phyloP scores from a whole-genome alignment of 352 stramenopile species.

The Globisporangium solare region DNA sequence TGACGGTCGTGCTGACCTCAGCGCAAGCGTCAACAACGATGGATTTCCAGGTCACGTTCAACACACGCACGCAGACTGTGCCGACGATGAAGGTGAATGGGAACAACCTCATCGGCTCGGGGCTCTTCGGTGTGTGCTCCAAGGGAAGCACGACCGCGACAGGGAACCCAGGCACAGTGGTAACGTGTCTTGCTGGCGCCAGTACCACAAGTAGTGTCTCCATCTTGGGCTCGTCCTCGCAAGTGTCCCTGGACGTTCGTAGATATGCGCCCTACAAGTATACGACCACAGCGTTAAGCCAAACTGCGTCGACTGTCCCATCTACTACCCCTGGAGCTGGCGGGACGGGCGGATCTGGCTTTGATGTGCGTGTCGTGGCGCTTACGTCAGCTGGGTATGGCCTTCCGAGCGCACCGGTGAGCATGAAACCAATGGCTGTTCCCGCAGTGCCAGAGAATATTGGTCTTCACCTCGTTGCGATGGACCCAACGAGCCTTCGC shows the following conservation, averaged over 20 bases:
- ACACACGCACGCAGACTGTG: constrained; percentile 31
- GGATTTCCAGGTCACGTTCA: constrained; percentile 60
- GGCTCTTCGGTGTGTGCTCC: constrained; percentile 45
- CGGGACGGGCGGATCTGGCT: constrained; percentile 36
- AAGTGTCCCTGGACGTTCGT: constrained; percentile 44
- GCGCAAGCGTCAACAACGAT: constrained; percentile 17
- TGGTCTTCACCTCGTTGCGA: constrained; percentile 75
- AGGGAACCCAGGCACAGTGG: constrained; percentile 29
- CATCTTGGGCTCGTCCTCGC: constrained; percentile 27
- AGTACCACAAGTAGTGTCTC: constrained; percentile 30
- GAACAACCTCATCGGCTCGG: constrained; percentile 29
- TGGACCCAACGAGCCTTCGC: constrained; percentile 52
- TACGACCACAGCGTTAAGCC: constrained; percentile 42
- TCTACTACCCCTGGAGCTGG: constrained; percentile 33
- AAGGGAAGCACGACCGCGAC: constrained; percentile 22
- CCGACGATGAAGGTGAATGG: constrained; percentile 30
- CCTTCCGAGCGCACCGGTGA: constrained; percentile 38
- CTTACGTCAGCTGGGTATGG: constrained; percentile 64
- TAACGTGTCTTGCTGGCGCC: constrained; percentile 44
- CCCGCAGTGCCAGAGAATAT: constrained; percentile 71
- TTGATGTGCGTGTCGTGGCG: constrained; percentile 57
- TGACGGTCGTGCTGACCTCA: constrained; percentile 48
- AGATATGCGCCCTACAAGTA: constrained; percentile 48
- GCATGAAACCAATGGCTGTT: constrained; percentile 87
- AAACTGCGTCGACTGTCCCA: constrained; percentile 23